Evolutionary conservation across 805 yeast genomes (phyloP).

Genomic region (Saturnispora serradocipensis): DNA sequence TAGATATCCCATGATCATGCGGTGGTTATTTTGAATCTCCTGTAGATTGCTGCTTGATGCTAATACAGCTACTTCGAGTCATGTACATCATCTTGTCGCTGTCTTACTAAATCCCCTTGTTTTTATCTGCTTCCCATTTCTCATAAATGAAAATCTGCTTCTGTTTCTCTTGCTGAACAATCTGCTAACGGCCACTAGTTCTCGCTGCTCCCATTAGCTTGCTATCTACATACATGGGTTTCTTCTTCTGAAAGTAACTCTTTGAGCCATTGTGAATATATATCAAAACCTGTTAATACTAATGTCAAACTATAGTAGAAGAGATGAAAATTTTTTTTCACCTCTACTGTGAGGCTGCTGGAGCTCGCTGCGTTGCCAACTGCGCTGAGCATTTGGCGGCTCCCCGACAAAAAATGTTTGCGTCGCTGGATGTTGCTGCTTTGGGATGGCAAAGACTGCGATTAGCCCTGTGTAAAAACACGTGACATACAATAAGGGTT

Average conservation of each 20-base stretch:
- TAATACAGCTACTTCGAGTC: too few relatives aligned
- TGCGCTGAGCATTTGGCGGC: background rate
- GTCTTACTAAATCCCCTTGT: too few relatives aligned
- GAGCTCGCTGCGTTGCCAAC: background rate
- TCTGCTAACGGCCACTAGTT: background rate
- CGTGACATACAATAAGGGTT: background rate
- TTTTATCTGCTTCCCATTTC: too few relatives aligned
- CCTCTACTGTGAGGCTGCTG: background rate
- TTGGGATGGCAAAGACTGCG: background rate
- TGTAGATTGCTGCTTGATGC: too few relatives aligned
- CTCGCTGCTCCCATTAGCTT: background rate
- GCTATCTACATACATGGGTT: constrained; percentile 83
- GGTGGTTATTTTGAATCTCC: too few relatives aligned
- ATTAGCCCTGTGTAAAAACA: background rate
- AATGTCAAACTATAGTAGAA: background rate
- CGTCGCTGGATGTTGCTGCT: background rate
- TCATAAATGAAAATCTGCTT: too few relatives aligned
- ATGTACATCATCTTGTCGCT: too few relatives aligned
- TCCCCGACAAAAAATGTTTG: background rate
- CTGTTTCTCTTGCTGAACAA: too few relatives aligned
- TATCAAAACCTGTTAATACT: constrained; percentile 2
- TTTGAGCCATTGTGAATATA: constrained; percentile 76
- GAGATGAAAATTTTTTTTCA: background rate
- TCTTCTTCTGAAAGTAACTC: constrained; percentile 99
- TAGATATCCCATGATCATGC: too few relatives aligned